Base-by-base conservation (phyloP, 164 flowering plant genomes). In the Dillenia suffruticosa region DNA sequence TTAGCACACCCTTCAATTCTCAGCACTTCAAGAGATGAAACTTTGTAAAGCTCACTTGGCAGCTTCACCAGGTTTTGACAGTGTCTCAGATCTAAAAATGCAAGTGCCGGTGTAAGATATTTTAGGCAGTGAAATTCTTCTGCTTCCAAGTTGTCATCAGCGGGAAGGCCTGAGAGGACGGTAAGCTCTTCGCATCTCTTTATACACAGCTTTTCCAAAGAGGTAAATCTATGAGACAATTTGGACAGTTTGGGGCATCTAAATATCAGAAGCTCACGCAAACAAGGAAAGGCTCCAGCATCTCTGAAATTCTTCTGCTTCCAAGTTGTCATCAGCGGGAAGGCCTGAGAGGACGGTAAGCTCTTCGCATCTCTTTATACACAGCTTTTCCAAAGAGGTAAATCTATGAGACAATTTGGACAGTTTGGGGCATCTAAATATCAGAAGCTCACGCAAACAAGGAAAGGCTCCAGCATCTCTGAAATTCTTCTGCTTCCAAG, bases 391-490 rank as follows among this genome's bases (percentile, higher is more conserved):
- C 52, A 50, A 6, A 16, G 52, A 14, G 7, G 52, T 1, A 50
- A 50, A 50, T 14, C 52, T 8, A 13, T 10, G 52, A 9, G 52
- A 12, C 8, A 50, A 9, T 13, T 56, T 57, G 2, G 0, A 22
- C 16, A 69, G 53, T 19, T 49, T 48, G 8, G 64, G 68, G 51
- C 72, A 69, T 13, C 13, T 40, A 26, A 0, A 1, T n/a, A 69
- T 43, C 8, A 10, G 9, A 14, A 69, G 64, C 51, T 59, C 43
- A 17, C 40, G 44, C 5, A 69, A 64, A 26, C 14, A 13, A 44
- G 69, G 58, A 45, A 70, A 64, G 12, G 11, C 56, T 11, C 13
- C 8, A n/a, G 0, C 51, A 9, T 12, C 64, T 19, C 22, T 19
- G 22, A 19, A 19, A 19, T 13, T 10, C 52, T 12, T 50, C 52